Base-by-base conservation (phyloP, 805 yeast species). In the Wickerhamomyces queroliae region DNA sequence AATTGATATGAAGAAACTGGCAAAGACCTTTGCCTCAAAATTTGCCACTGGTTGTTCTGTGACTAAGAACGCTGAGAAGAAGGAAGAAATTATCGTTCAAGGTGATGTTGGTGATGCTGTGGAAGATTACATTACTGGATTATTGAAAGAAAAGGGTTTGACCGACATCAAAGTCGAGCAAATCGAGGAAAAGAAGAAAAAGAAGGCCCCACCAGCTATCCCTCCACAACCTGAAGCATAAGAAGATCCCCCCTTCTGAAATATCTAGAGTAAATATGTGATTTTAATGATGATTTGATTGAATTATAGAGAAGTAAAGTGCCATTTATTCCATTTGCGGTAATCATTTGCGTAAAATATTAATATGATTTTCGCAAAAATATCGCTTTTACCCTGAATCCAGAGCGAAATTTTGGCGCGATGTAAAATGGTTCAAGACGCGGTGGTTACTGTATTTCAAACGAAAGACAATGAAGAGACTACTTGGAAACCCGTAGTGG, bases 31-130 rank as follows among this genome's bases (percentile, higher is more conserved):
- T 63, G 93, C 97, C 0, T 82, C 93, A 26, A 88, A 85, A 61
- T 90, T 91, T 58, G 98, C 98, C 12, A 90, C 97, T 8, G 98
- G 98, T 37, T 91, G 96, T 22, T 80, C 93, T 18, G 95, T 90
- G 12, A 80, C 89, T 4, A 90, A 90, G 64, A 85, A 79, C 47
- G 89, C 80, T 4, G 98, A 90, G 48, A 90, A 90, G 64, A 86
- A 84, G 59, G 96, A 91, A 46, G 98, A 90, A 57, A 78, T 90
- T 41, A 76, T 87, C 42, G 83, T 90, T 43, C 97, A 90, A 66
- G 98, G 98, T 53, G 98, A 91, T 62, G 93, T 90, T 33, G 83
- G 89, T 41, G 96, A 89, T 48, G 95, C 83, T 53, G 93, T 89
- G 22, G 95, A 85, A 57, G 83, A 67, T 6, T 84, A 83, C 51